These are phyloP conservation scores for Phytophthora hibernalis DNA, from an alignment of 352 stramenopile genomes.

Conservation along the genomic window DNA sequence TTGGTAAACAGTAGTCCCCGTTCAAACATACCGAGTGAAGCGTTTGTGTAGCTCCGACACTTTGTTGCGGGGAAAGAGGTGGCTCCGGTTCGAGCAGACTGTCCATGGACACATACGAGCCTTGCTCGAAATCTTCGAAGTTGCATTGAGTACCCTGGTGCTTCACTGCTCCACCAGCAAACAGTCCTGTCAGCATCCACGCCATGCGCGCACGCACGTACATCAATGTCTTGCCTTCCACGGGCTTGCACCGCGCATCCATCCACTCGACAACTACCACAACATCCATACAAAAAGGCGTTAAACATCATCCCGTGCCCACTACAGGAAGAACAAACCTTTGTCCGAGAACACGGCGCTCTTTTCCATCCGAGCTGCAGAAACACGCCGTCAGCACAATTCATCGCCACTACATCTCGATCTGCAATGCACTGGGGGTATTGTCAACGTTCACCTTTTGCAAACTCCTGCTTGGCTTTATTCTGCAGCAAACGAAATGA, in stretches of 20 bases:
- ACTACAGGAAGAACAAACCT: constrained; percentile 24
- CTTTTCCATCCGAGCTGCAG: constrained; percentile 34
- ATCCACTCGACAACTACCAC: constrained; percentile 43
- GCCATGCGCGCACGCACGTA: neutral
- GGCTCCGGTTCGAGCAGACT: constrained; percentile 21
- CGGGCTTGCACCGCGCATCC: constrained; percentile 19
- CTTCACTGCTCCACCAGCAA: constrained; percentile 23
- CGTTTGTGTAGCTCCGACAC: neutral
- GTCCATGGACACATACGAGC: constrained; percentile 1
- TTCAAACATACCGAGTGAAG: constrained; percentile 11
- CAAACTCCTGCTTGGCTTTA: constrained; percentile 59
- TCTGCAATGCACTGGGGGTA: neutral
- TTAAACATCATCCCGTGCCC: neutral
- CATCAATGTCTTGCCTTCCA: constrained; percentile 21
- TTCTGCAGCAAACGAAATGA: constrained; percentile 44
- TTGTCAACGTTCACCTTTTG: constrained; percentile 36
- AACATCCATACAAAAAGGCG: neutral
- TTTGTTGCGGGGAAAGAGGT: constrained; percentile 13
- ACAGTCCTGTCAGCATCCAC: neutral
- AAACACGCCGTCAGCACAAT: constrained; percentile 2
- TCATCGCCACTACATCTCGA: neutral
- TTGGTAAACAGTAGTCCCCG: constrained; percentile 1
- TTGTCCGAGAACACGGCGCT: constrained; percentile 40
- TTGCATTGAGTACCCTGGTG: constrained; percentile 41
- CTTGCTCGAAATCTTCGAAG: constrained; percentile 22